Evolutionary conservation across 371 early-diverging fungal species (phyloP).

Genomic region (Apophysomyces elegans): DNA sequence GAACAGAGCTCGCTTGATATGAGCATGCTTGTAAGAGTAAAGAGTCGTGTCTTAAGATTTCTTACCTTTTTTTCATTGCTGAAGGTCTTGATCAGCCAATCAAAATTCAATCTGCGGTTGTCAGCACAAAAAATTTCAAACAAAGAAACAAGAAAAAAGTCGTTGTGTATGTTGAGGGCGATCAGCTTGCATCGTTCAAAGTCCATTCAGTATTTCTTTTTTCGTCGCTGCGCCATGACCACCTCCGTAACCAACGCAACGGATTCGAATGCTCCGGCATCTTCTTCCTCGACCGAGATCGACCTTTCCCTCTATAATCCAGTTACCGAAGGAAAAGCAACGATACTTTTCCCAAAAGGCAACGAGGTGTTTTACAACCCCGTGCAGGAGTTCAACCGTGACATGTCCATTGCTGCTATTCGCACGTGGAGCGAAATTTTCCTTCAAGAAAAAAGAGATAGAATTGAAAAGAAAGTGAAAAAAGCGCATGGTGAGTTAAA

Average conservation of each 20-base stretch:
- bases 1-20: no score
- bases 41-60: no score
- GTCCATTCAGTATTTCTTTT: neutral
- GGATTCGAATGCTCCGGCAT: neutral
- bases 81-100: neutral
- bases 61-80: neutral
- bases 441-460: constrained; percentile 57
- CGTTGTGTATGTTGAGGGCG: constrained; percentile 1
- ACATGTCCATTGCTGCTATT: constrained; percentile 95
- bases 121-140: no score
- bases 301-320: constrained; percentile 56
- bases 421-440: constrained; percentile 83
- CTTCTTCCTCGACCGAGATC: constrained; percentile 26
- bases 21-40: no score
- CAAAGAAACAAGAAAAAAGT: neutral
- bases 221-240: constrained; percentile 1
- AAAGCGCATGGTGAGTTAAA: constrained; percentile 36
- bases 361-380: constrained; percentile 99
- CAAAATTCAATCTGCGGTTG: no score
- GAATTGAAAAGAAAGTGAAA: constrained; percentile 51
- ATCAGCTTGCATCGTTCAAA: constrained; percentile 5
- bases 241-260: neutral
- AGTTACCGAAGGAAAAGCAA: constrained; percentile 85
- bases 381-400: constrained; percentile 97
- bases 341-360: constrained; percentile 87